A percentile compares a stretch with the other conserved stretches of the same genome.
Conservation (phyloP, 2,329 filamentous ascomycete genomes). For the Dactylonectria macrodidyma region DNA sequence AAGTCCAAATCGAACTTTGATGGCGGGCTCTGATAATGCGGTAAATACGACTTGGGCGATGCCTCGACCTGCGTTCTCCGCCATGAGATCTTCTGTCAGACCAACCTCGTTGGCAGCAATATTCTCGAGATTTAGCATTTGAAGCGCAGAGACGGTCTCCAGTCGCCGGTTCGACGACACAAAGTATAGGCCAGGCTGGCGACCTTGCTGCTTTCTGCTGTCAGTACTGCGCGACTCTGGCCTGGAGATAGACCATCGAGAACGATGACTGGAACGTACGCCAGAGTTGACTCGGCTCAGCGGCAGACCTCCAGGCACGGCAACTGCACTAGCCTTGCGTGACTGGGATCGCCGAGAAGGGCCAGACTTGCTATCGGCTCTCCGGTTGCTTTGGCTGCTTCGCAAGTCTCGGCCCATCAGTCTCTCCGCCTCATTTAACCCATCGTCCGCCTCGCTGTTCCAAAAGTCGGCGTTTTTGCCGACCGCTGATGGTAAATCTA, state of each 20-base stretch:
- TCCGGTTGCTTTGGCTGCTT: slow-evolving; percentile 65
- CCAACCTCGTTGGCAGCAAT: slow-evolving; percentile 90
- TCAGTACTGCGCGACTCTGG: slow-evolving; percentile 53
- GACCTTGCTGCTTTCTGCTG: slow-evolving; percentile 53
- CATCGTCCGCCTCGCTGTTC: slow-evolving; percentile 83
- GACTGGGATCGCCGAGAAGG: slow-evolving; percentile 67
- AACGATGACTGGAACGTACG: slow-evolving; percentile 54
- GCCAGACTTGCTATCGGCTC: slow-evolving; percentile 68
- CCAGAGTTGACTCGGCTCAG: slow-evolving; percentile 65
- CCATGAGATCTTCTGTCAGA: slow-evolving; percentile 89
- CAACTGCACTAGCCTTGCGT: slow-evolving; percentile 66
- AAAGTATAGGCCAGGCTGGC: slow-evolving; percentile 66
- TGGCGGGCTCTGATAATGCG: slow-evolving; percentile 75
- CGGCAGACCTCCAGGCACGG: slow-evolving; percentile 54
- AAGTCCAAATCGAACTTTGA: slow-evolving; percentile 66
- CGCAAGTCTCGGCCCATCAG: slow-evolving; percentile 66
- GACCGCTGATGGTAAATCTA: slow-evolving; percentile 70
- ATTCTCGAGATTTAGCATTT: slow-evolving; percentile 94
- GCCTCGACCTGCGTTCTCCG: slow-evolving; percentile 90
- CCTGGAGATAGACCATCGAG: slow-evolving; percentile 50
- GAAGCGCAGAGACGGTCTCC: slow-evolving; percentile 78
- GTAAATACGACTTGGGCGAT: slow-evolving; percentile 87
- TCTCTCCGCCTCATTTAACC: slow-evolving; percentile 62
- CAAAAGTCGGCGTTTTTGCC: slow-evolving; percentile 70
- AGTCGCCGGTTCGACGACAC: slow-evolving; percentile 70